Evolutionary conservation across 2,329 filamentous ascomycete genomes (phyloP).

Genomic region (Colletotrichum tropicale): DNA sequence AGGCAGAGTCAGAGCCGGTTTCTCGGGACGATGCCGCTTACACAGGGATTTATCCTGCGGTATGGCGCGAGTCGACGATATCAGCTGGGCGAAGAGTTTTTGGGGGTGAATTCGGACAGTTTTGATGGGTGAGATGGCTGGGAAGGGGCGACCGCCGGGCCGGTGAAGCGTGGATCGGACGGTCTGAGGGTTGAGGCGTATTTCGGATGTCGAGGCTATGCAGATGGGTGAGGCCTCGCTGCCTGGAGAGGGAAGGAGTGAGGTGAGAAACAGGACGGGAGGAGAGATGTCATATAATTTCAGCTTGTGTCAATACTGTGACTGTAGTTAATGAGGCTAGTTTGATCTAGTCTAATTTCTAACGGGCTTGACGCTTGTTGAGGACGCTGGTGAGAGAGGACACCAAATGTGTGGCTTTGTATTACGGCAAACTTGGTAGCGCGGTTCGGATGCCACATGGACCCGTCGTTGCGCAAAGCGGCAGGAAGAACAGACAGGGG

Average conservation of each 20-base stretch:
- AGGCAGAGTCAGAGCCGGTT: neutral
- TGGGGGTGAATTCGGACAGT: neutral
- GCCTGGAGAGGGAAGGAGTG: neutral
- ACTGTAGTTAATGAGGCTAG: neutral
- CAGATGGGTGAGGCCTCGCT: neutral
- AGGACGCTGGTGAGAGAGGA: neutral
- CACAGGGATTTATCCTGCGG: neutral
- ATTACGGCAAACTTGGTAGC: neutral
- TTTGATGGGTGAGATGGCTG: neutral
- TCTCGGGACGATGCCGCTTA: neutral
- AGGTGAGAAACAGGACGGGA: neutral
- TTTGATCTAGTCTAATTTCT: neutral
- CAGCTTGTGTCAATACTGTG: neutral
- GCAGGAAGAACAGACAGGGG: neutral
- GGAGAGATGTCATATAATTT: neutral
- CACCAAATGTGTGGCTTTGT: neutral
- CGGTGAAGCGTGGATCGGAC: neutral
- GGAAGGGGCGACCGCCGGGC: neutral
- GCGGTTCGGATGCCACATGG: neutral
- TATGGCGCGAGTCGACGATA: neutral
- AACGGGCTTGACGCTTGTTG: neutral
- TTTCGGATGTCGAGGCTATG: neutral
- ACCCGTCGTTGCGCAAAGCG: neutral
- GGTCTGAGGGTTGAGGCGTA: conserved; percentile 3
- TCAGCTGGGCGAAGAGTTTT: neutral